Evolutionary conservation across 116 monocot species (phyloP).

Genomic region (Dioscorea cayenensis): DNA sequence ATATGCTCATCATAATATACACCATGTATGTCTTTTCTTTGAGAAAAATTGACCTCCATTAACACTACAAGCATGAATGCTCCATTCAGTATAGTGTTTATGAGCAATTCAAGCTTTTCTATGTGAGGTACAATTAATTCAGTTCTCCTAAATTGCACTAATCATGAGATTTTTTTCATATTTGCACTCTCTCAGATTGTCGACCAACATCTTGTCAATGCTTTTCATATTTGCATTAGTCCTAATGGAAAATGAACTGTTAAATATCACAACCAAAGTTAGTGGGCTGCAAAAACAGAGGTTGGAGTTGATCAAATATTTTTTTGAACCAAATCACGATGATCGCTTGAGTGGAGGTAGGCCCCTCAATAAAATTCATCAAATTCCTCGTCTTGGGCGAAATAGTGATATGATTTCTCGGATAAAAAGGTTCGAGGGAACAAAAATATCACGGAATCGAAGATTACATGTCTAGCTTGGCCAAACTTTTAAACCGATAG

Average conservation of each 20-base stretch:
- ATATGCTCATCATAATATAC: neutral
- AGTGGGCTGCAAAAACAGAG: neutral
- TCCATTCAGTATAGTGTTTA: neutral
- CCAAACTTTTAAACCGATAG: neutral
- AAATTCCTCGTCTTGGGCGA: neutral
- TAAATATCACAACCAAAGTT: neutral
- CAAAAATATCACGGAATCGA: neutral
- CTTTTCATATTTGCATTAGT: neutral
- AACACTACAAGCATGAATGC: conserved; percentile 1
- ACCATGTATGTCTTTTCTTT: neutral
- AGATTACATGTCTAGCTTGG: neutral
- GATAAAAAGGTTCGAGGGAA: neutral
- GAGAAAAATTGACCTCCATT: neutral
- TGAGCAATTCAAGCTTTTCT: neutral
- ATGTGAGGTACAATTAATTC: too few species aligned
- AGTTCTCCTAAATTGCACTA: too few species aligned
- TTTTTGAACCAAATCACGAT: neutral
- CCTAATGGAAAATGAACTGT: neutral
- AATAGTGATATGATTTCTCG: neutral
- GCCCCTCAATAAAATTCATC: neutral
- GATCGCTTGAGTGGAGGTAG: neutral
- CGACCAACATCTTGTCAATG: neutral
- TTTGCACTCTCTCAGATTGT: neutral
- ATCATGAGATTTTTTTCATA: too few species aligned
- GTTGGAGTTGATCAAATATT: neutral